phyloP scores from a whole-genome alignment of 2,329 filamentous ascomycete species.

The Pyricularia grisea region DNA sequence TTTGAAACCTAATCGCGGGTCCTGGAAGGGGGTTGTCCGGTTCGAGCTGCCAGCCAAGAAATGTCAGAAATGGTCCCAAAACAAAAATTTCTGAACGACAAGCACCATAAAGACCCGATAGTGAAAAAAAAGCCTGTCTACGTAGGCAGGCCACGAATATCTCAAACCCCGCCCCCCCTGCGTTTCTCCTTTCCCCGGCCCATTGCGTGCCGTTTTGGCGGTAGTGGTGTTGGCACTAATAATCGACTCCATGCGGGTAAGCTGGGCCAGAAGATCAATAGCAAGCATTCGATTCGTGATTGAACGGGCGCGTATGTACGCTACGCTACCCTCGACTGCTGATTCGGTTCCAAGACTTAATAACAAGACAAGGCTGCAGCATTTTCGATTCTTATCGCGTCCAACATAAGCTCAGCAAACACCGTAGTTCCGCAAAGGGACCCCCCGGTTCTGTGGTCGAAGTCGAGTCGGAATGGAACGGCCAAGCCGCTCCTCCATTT shows the following conservation, averaged over 20 bases:
- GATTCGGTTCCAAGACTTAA: not conserved
- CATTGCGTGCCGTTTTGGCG: not conserved
- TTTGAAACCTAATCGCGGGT: not conserved
- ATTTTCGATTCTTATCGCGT: not conserved
- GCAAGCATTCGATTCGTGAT: not conserved
- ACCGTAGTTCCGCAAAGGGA: not conserved
- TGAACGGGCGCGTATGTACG: not conserved
- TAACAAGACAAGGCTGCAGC: not conserved
- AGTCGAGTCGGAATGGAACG: not conserved
- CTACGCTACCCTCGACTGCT: not conserved
- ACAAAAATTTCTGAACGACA: not conserved
- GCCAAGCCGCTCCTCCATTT: not conserved
- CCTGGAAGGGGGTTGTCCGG: not conserved
- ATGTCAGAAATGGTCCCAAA: not conserved
- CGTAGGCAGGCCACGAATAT: not conserved
- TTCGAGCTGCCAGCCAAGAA: not conserved
- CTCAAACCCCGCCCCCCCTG: not conserved
- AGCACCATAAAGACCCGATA: not conserved
- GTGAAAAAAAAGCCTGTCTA: not conserved
- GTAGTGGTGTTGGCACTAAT: not conserved
- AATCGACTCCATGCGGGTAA: not conserved
- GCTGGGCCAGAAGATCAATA: not conserved
- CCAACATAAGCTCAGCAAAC: not conserved
- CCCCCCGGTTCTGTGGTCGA: not conserved
- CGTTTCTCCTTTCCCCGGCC: not conserved